phyloP scores from a whole-genome alignment of 129 eudicot genomes.

The Dittrichia graveolens region DNA sequence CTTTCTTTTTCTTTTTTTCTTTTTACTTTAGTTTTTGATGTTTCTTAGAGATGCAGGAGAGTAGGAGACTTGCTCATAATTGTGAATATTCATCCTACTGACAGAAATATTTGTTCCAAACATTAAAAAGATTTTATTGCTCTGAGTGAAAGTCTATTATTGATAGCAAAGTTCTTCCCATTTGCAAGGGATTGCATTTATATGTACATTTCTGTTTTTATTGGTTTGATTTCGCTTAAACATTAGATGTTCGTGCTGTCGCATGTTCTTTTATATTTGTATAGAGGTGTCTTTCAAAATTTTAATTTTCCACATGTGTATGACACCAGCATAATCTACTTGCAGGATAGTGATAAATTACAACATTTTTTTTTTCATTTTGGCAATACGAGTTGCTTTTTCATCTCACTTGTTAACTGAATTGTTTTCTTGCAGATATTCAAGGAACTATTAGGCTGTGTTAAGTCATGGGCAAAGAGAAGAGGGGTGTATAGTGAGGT shows the following conservation, averaged over 20 bases:
- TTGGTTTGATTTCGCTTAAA: conserved; percentile 16
- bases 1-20: not conserved
- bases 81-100: conserved; percentile 1
- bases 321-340: conserved; percentile 13
- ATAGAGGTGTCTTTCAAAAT: not conserved
- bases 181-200: not conserved
- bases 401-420: conserved; percentile 20
- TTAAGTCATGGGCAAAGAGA: conserved; percentile 66
- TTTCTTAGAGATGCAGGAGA: conserved; percentile 1
- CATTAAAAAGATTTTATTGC: not conserved
- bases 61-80: conserved; percentile 8
- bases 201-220: not conserved
- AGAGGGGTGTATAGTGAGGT: conserved; percentile 78
- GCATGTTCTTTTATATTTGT: not conserved
- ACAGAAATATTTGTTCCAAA: conserved; percentile 2
- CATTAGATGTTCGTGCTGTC: not conserved
- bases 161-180: not conserved
- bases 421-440: conserved; percentile 42
- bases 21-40: not conserved
- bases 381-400: conserved; percentile 6
- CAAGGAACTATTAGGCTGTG: conserved; percentile 49
- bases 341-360: conserved; percentile 11
- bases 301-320: not conserved
- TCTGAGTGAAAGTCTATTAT: not conserved
- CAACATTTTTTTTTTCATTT: conserved; percentile 1